Evolutionary conservation across 495 filamentous ascomycete species (phyloP), one percentile per base, ranked within the genome.

Genomic region (Penicillium cinerascens): DNA sequence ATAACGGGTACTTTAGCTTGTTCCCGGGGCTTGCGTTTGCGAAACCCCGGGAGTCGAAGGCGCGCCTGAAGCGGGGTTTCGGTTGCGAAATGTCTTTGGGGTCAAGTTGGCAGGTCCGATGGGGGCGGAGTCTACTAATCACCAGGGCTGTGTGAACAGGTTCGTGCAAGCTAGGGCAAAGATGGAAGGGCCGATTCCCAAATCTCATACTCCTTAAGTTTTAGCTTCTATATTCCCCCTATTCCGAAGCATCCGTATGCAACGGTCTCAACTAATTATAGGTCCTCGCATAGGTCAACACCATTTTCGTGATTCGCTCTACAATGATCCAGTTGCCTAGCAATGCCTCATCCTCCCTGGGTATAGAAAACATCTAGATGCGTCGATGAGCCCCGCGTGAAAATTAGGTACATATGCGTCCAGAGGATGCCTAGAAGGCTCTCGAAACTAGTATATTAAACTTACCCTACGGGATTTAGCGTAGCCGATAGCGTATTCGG

Each of bases 391-490:
- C 29, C 29, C 10, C 8, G 29, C 29, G 29, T 33, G 29, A 8
- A 13, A 15, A 33, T 13, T 13, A 15, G 29, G 29, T 33, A 33
- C 13, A 8, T 33, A n/a, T 38, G 18, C 16, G 27, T 42, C 16
- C 16, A 15, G 11, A 42, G 25, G 47, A 40, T 49, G 47, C 47
- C 47, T 27, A 22, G 37, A 13, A 33, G 47, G 38, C 26, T 39
- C 39, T 16, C 37, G 22, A 33, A 16, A 42, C 41, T 38, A 49
- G 18, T 9, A n/a, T 48, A 25, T 16, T 27, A 48, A 39, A 21
- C 46, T 48, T 40, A 22, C 46, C 46, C 46, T 48, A 26, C 46
- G 17, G 4, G 46, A 3, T 40, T 48, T 33, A 48, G 46, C 26
- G 46, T 40, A 48, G 36, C 36, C 46, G 36, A 37, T 40, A 37